Conservation (phyloP, 1,139 yeast genomes). For the Blastobotrys proliferans region DNA sequence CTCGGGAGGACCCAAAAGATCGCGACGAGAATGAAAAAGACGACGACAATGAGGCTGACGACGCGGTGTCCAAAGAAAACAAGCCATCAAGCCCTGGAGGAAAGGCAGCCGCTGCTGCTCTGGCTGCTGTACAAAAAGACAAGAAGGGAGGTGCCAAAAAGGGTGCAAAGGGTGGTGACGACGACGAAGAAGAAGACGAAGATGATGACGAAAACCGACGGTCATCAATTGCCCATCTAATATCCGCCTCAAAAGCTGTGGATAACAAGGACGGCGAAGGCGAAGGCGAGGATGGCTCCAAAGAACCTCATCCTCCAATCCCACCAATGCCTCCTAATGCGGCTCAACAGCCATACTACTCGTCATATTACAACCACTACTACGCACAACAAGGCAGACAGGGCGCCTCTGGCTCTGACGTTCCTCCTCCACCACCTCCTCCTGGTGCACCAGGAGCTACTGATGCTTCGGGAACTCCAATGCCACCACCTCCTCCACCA, state of each 20-base stretch:
- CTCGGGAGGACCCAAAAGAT: slow-evolving; percentile 7
- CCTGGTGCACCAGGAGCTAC: neutral
- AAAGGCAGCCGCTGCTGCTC: slow-evolving; percentile 5
- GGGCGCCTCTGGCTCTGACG: slow-evolving; percentile 1
- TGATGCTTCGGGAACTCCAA: neutral
- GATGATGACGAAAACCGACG: slow-evolving; percentile 12
- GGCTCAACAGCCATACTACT: too few relatives aligned
- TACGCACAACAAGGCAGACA: neutral
- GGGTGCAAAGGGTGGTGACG: too few relatives aligned
- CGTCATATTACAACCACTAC: neutral
- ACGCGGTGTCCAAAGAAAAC: neutral
- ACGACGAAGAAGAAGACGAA: neutral
- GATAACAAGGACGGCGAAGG: slow-evolving; percentile 7
- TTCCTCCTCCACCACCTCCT: slow-evolving; percentile 6
- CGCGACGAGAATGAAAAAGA: slow-evolving; percentile 9
- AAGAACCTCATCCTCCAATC: neutral
- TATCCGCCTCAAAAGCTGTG: slow-evolving; percentile 20
- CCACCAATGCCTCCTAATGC: neutral
- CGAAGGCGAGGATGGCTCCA: neutral
- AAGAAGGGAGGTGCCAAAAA: too few relatives aligned
- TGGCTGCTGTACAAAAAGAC: slow-evolving; percentile 1
- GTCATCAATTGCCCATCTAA: slow-evolving; percentile 20
- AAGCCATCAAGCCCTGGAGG: neutral
- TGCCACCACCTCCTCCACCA: slow-evolving; percentile 9
- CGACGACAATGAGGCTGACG: slow-evolving; percentile 7